phyloP scores from a whole-genome alignment of 2,329 filamentous ascomycete genomes.

The Juglanconis sp. region DNA sequence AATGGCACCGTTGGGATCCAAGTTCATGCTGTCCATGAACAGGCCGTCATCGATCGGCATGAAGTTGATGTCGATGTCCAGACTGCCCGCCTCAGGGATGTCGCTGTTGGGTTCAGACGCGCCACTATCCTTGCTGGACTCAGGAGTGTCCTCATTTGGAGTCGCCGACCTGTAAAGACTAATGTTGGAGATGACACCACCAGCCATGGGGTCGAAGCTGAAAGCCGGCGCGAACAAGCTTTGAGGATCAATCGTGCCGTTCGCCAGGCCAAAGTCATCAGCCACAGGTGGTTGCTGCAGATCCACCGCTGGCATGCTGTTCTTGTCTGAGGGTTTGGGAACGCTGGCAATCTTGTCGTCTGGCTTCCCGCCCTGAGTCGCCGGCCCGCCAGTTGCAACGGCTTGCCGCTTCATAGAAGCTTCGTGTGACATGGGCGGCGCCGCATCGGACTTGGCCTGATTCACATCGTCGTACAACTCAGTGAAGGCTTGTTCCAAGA shows the following conservation, averaged over 20 bases:
- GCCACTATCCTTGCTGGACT: conserved; percentile 60
- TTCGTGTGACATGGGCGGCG: conserved; percentile 51
- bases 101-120: conserved; percentile 61
- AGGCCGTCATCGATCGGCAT: conserved; percentile 29
- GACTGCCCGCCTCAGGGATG: conserved; percentile 50
- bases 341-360: conserved; percentile 25
- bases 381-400: conserved; percentile 41
- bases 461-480: conserved; percentile 51
- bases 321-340: conserved; percentile 24
- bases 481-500: conserved; percentile 47
- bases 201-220: conserved; percentile 38
- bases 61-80: conserved; percentile 53
- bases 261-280: conserved; percentile 33
- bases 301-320: conserved; percentile 25
- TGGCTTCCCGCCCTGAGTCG: conserved; percentile 26
- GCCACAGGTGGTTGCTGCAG: conserved; percentile 4
- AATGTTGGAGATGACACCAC: conserved; percentile 51
- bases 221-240: conserved; percentile 42
- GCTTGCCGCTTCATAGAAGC: conserved; percentile 48
- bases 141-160: conserved; percentile 59
- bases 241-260: conserved; percentile 52
- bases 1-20: conserved; percentile 22
- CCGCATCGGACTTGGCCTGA: conserved; percentile 31
- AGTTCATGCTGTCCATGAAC: conserved; percentile 35
- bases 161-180: conserved; percentile 53